These are phyloP conservation scores for Raddia guianensis DNA, from an alignment of 176 grass and related monocot genomes.

Conservation along the genomic window DNA sequence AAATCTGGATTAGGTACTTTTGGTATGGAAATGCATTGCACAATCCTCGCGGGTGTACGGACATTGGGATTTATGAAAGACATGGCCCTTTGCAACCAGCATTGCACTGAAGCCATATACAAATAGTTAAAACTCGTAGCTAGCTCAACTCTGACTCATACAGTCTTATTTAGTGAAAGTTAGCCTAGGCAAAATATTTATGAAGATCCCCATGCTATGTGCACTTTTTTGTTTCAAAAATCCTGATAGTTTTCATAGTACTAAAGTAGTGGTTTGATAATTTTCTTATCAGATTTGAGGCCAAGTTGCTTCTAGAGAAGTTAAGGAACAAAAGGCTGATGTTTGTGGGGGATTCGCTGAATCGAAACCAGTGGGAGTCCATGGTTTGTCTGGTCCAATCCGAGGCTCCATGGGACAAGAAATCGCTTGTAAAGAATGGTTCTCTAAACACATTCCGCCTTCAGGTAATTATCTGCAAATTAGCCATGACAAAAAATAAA, in stretches of 20 bases:
- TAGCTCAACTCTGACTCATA: background rate
- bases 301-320: constrained; percentile 59
- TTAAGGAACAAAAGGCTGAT: constrained; percentile 69
- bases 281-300: constrained; percentile 52
- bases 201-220: background rate
- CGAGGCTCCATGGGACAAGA: constrained; percentile 55
- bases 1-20: background rate
- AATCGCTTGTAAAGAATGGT: constrained; percentile 69
- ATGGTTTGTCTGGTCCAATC: constrained; percentile 79
- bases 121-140: background rate
- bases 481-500: background rate
- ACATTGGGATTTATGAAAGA: background rate
- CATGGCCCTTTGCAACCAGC: background rate
- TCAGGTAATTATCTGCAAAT: constrained; percentile 41
- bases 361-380: constrained; percentile 85
- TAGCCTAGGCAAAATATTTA: constrained; percentile 2
- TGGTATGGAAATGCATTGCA: constrained; percentile 22
- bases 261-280: constrained; percentile 18
- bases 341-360: constrained; percentile 81
- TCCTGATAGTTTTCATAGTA: background rate
- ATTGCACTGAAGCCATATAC: background rate
- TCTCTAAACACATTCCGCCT: constrained; percentile 70
- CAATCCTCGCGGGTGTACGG: background rate
- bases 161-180: constrained; percentile 15
- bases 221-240: background rate